Evolutionary conservation across 2,329 filamentous ascomycete genomes (phyloP), one percentile per base, ranked within the genome.

Genomic region (Xylariaceae sp.): DNA sequence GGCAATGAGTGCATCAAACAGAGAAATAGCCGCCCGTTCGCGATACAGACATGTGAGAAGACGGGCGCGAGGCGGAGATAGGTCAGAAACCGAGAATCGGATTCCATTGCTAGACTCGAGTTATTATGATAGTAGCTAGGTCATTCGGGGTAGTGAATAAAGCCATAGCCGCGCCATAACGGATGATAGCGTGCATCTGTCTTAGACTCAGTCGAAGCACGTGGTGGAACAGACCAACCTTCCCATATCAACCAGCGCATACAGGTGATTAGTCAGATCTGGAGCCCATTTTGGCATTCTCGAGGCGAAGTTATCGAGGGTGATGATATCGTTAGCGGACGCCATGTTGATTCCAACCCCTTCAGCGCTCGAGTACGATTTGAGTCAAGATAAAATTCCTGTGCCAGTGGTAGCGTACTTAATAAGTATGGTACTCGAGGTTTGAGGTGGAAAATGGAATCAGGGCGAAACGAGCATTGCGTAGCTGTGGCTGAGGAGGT

Each of bases 61-160:
- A 18, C 89, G 84, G 18, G 85, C 74, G 30, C 72, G 78, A 3
- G 81, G 78, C 17, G 85, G 82, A 3, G 81, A 76, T n/a, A 94
- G 74, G 51, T 89, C 82, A 8, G 89, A 87, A 56, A 95, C 88
- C 34, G 88, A 91, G 71, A 95, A 95, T 41, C 90, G 87, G 55
- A 95, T 91, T 55, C 89, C 90, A 70, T 95, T 96, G 71, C 89
- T 88, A 51, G 15, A 39, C 24, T 37, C 16, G 41, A 22, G 44
- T 53, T 48, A 51, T 24, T 46, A 46, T 38, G 19, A 13, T 15
- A 16, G 13, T 33, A 26, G n/a, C n/a, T n/a, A 19, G 18, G 39
- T 29, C 39, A 13, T 6, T 8, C 7, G 6, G 30, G 30, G 19
- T 17, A 9, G 34, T 51, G 19, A 47, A 44, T 33, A 22, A 34